phyloP scores from a whole-genome alignment of 495 filamentous ascomycete species.

The Penicillium lagena region DNA sequence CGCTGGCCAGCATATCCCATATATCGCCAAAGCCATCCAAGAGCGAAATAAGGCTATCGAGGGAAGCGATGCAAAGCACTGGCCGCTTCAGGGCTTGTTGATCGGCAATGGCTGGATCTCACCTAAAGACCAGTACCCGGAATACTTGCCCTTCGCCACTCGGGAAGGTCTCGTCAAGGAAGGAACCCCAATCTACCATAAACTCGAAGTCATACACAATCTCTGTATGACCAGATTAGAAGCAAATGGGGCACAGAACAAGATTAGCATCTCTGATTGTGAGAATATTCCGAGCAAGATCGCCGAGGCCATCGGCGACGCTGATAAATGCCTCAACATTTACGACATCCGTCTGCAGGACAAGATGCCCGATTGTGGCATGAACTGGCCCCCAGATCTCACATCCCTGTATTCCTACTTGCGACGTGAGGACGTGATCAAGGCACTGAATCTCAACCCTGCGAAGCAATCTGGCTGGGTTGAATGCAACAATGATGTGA shows the following conservation, averaged over 20 bases:
- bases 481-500: slow-evolving; percentile 83
- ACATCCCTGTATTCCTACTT: slow-evolving; percentile 72
- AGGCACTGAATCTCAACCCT: slow-evolving; percentile 75
- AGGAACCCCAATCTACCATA: slow-evolving; percentile 54
- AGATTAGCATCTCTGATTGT: slow-evolving; percentile 62
- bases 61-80: slow-evolving; percentile 31
- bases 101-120: slow-evolving; percentile 99
- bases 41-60: slow-evolving; percentile 58
- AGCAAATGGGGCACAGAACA: slow-evolving; percentile 42
- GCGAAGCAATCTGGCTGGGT: slow-evolving; percentile 81
- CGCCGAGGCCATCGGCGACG: slow-evolving; percentile 49
- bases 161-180: slow-evolving; percentile 63
- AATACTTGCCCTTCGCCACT: slow-evolving; percentile 76
- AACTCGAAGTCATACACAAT: slow-evolving; percentile 65
- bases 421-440: slow-evolving; percentile 67
- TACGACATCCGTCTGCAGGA: slow-evolving; percentile 87
- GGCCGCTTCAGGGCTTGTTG: slow-evolving; percentile 82
- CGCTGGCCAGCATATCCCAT: slow-evolving; percentile 94
- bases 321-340: slow-evolving; percentile 77
- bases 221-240: slow-evolving; percentile 53
- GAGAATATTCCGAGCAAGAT: slow-evolving; percentile 68
- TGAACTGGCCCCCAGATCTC: slow-evolving; percentile 94
- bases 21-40: slow-evolving; percentile 83
- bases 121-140: slow-evolving; percentile 80
- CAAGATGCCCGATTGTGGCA: slow-evolving; percentile 69